Evolutionary conservation across 2,329 filamentous ascomycete species (phyloP).

Genomic region (Xylariaceae sp.): DNA sequence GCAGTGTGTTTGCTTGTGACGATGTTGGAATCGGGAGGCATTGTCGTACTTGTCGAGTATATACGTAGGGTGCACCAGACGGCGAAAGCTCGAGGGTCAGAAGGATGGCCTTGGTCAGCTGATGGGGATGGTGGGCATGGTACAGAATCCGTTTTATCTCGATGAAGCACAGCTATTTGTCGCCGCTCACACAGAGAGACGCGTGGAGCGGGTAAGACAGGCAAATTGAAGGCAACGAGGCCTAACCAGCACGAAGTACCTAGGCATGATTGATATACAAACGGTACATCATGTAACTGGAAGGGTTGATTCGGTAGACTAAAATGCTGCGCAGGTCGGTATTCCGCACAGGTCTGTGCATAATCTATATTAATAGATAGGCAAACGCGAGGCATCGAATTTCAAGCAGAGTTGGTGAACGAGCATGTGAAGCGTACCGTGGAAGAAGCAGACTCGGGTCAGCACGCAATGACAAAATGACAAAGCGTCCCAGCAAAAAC

Average conservation of each 20-base stretch:
- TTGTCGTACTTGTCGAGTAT: neutral
- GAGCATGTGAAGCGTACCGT: too few relatives aligned
- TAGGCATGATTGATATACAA: too few relatives aligned
- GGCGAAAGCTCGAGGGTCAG: neutral
- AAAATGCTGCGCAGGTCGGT: too few relatives aligned
- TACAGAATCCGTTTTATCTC: neutral
- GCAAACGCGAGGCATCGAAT: too few relatives aligned
- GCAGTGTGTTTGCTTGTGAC: conserved; percentile 13
- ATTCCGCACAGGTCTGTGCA: too few relatives aligned
- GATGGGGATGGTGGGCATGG: neutral
- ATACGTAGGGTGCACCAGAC: neutral
- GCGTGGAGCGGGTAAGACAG: neutral
- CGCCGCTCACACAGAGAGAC: neutral
- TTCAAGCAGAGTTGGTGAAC: neutral
- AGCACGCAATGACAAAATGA: conserved; percentile 14
- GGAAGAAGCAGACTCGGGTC: conserved; percentile 1
- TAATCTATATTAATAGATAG: too few relatives aligned
- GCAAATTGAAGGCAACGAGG: neutral
- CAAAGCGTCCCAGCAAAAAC: conserved; percentile 5
- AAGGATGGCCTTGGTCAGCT: neutral
- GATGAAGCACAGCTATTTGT: neutral
- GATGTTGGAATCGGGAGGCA: neutral
- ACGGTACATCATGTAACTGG: neutral
- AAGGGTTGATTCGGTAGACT: too few relatives aligned
- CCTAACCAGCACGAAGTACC: too few relatives aligned